Base-by-base conservation (phyloP, 352 stramenopile genomes). In the Phytophthora agathidicida region DNA sequence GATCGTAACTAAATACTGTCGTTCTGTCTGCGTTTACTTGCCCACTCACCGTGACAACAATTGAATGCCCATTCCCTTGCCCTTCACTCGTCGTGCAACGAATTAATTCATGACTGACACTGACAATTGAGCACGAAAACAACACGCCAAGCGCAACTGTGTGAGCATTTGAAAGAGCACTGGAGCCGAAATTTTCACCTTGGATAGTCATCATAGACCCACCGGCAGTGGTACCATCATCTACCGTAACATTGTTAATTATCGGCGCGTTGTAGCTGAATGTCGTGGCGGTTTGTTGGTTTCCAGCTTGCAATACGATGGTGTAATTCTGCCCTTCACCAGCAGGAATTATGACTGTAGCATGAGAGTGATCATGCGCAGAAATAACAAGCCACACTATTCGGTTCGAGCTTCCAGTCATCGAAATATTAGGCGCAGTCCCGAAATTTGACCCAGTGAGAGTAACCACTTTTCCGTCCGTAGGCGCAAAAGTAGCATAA, bases 211-310 rank as follows among this genome's bases (percentile, higher is more conserved):
- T 76, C 8, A 55, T 41, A 7, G 73, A 77, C 14, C 79, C 79
- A 7, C 75, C 74, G 17, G 56, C 52, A 5, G 81, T 87, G 3
- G 74, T 71, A 10, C 53, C 62, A 17, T 79, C 68, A 2, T 50
- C 68, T 8, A 70, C 56, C 7, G 61, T 38, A 3, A 85, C 58
- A n/a, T 9, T 68, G 23, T 49, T 31, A 7, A 91, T 73, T 32
- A 75, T 56, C 1, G 82, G 82, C 17, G 52, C 41, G 14, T 87
- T 72, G 54, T 91, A 91, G 8, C 11, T 58, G 24, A 91, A 91
- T 0, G n/a, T 4, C 1, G 66, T 78, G 3, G 47, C 24, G 1
- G 55, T 24, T 42, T 75, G 37, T 55, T 87, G 75, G 28, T 88
- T 85, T 1, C 76, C 78, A 20, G 52, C 75, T n/a, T 28, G 14